Base-by-base conservation (phyloP, 2,329 filamentous ascomycete genomes). In the Alternaria ethzedia region DNA sequence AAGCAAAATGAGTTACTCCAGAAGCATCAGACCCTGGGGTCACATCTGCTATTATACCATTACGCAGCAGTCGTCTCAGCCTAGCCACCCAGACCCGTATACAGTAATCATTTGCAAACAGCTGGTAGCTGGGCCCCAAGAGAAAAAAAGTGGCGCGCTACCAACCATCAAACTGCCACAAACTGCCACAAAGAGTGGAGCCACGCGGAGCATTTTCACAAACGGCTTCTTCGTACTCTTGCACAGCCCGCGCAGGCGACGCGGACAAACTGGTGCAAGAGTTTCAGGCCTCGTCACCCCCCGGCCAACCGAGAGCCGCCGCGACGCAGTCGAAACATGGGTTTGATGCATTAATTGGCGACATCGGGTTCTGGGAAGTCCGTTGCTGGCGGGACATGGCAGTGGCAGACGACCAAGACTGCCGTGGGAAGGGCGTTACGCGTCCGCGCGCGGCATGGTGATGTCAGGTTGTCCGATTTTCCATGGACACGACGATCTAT, bases 281-380 rank as follows among this genome's bases (percentile, higher is more conserved):
- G 75, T 78, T 76, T 78, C 74, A 78, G 71, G 71, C 70, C 71
- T 78, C 74, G 75, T 78, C 74, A 78, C 71, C 75, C 57, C 49
- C 60, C 32, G 41, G 59, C 59, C 59, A 66, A 52, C 66, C 69
- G 69, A 66, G 54, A 46, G 59, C 43, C 32, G 64, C 65, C 70
- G 70, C 68, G 62, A 74, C 73, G 67, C 64, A 57, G 60, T 56
- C 73, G 75, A 78, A 73, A 75, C 75, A 65, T 61, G 58, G 59
- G 52, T 51, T 57, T 49, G 55, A 47, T 51, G 65, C 47, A 51
- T 51, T 56, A 41, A 32, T 45, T 30, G 41, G 47, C 32, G 21
- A 28, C n/a, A 20, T 13, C 55, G 63, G 59, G 36, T 51, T 21
- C 23, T 54, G 7, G 23, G 28, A 59, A 44, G 45, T 51, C 52